Percentiles rank a stretch among this genome's conserved stretches.
phyloP scores from a whole-genome alignment of 805 yeast genomes.

The Teunomyces aglyptinius region DNA sequence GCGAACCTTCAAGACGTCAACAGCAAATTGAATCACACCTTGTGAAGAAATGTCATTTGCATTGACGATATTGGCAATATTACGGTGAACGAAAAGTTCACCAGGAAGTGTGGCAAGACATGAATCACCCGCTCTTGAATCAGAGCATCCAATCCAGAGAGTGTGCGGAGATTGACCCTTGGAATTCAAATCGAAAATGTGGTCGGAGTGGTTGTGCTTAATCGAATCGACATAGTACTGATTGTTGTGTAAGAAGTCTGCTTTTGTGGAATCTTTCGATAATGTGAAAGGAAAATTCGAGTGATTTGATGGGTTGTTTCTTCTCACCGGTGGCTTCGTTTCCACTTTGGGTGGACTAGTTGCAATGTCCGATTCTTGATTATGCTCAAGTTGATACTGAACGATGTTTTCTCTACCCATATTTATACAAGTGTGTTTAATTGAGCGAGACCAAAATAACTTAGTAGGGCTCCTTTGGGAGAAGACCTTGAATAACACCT shows the following conservation, averaged over 20 bases:
- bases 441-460: slow-evolving; percentile 3
- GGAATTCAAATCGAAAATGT: slow-evolving; percentile 61
- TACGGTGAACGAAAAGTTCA: slow-evolving; percentile 84
- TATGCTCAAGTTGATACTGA: slow-evolving; percentile 40
- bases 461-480: not conserved
- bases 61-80: slow-evolving; percentile 77
- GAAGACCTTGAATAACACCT: slow-evolving; percentile 3
- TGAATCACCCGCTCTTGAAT: slow-evolving; percentile 82
- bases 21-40: slow-evolving; percentile 84
- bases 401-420: slow-evolving; percentile 45
- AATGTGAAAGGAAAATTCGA: slow-evolving; percentile 45
- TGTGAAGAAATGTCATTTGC: slow-evolving; percentile 69
- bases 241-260: slow-evolving; percentile 51
- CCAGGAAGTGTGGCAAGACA: slow-evolving; percentile 82
- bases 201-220: slow-evolving; percentile 48
- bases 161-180: slow-evolving; percentile 92
- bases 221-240: slow-evolving; percentile 45
- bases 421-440: not conserved
- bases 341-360: not conserved
- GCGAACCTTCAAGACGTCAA: slow-evolving; percentile 76
- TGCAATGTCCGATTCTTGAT: slow-evolving; percentile 34
- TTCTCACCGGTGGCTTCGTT: slow-evolving; percentile 3
- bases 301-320: slow-evolving; percentile 1
- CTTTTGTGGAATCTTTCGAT: slow-evolving; percentile 45
- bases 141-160: slow-evolving; percentile 92